A percentile compares a stretch with the other conserved stretches of the same genome.
phyloP scores from a whole-genome alignment of 2,329 filamentous ascomycete species.

The Fusarium circinatum region DNA sequence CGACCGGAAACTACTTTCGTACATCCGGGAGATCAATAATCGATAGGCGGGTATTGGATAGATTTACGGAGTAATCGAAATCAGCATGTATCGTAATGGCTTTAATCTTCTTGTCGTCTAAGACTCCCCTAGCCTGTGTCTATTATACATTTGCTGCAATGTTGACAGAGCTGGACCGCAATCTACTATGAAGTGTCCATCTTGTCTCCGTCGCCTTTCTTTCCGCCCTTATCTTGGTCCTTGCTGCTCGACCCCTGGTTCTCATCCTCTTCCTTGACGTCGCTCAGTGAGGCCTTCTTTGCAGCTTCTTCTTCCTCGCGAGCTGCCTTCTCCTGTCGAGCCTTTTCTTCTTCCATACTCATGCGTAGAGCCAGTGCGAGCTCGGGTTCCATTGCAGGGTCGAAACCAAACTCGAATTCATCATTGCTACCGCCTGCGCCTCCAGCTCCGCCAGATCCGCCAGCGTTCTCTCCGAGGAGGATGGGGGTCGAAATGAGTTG shows the following conservation, averaged over 20 bases:
- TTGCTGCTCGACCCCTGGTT: conserved; percentile 70
- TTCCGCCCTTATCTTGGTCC: conserved; percentile 69
- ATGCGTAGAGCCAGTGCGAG: conserved; percentile 93
- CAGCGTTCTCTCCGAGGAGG: conserved; percentile 80
- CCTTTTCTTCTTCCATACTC: conserved; percentile 98
- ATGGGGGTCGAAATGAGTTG: conserved; percentile 91
- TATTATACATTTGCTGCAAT: conserved; percentile 50
- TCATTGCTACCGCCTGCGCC: conserved; percentile 71
- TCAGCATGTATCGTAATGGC: conserved; percentile 38
- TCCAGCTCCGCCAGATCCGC: conserved; percentile 63
- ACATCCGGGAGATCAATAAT: conserved; percentile 78
- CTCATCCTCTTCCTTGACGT: conserved; percentile 83
- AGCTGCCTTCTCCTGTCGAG: conserved; percentile 86
- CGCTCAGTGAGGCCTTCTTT: conserved; percentile 80
- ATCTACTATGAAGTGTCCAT: conserved; percentile 82
- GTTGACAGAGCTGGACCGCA: conserved; percentile 39
- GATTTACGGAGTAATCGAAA: conserved; percentile 23
- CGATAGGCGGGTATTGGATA: conserved; percentile 49
- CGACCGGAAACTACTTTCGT: conserved; percentile 84
- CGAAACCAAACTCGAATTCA: conserved; percentile 81
- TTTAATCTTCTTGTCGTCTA: conserved; percentile 43
- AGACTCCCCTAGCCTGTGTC: conserved; percentile 39
- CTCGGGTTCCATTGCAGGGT: conserved; percentile 92
- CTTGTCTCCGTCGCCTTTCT: conserved; percentile 77
- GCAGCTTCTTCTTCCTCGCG: conserved; percentile 78